Percentiles rank a stretch among this genome's conserved stretches.
Evolutionary conservation across 1,139 yeast species (phyloP).

Genomic region (Kodamaea anthophila): DNA sequence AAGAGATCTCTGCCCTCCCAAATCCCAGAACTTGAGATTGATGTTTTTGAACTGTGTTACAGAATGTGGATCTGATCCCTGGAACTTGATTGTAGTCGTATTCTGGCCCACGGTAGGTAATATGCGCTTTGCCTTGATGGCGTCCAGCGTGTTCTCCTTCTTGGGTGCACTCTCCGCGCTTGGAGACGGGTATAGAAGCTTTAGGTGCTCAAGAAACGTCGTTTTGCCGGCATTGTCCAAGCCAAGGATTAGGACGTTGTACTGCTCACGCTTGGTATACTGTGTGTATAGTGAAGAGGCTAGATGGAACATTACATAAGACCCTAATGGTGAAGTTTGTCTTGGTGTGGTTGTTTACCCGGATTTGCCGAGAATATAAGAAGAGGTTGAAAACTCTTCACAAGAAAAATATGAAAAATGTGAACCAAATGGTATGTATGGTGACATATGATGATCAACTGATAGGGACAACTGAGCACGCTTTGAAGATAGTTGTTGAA

Average conservation of each 20-base stretch:
- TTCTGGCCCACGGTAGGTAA: conserved; percentile 47
- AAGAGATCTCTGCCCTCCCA: conserved; percentile 86
- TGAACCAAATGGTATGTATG: conserved; percentile 5
- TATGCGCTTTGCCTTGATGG: conserved; percentile 48
- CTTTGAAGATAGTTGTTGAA: conserved; percentile 18
- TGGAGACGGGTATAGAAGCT: conserved; percentile 29
- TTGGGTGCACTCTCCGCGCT: conserved; percentile 18
- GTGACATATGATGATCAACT: conserved; percentile 17
- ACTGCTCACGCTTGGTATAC: conserved; percentile 44
- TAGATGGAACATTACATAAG: conserved; percentile 34
- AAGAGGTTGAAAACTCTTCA: too few species aligned
- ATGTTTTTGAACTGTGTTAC: conserved; percentile 41
- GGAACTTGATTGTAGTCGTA: conserved; percentile 38
- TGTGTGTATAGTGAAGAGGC: conserved; percentile 44
- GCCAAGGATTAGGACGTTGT: conserved; percentile 71
- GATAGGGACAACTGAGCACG: conserved; percentile 39
- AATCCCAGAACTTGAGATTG: conserved; percentile 84
- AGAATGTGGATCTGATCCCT: conserved; percentile 21
- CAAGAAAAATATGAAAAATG: conserved; percentile 1
- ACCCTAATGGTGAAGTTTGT: too few species aligned
- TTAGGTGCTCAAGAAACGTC: conserved; percentile 53
- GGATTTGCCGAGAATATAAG: conserved; percentile 4
- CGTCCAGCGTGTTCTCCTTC: conserved; percentile 19
- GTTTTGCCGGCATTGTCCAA: conserved; percentile 96
- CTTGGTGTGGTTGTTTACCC: too few species aligned